phyloP scores from a whole-genome alignment of 371 early-diverging fungal species.

The Batkoa obscura region DNA sequence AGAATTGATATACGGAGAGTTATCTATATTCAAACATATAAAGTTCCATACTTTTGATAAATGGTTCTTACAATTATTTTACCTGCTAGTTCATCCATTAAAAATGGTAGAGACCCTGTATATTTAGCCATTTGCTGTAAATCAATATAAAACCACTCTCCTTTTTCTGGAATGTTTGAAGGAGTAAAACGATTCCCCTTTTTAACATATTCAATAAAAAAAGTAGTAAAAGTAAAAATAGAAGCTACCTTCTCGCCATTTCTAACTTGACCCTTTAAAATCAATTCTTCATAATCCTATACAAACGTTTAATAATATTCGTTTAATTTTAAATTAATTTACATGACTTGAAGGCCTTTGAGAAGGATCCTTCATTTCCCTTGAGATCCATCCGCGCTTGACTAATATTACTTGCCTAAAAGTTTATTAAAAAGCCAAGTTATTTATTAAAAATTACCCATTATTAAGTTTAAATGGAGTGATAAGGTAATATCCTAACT shows the following conservation, averaged over 20 bases:
- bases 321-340: no score
- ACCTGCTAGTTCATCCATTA: conserved; percentile 54
- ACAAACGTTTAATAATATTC: not conserved
- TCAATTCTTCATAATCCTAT: conserved; percentile 20
- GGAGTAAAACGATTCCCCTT: conserved; percentile 42
- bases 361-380: conserved; percentile 29
- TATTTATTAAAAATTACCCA: conserved; percentile 17
- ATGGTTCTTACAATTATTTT: conserved; percentile 4
- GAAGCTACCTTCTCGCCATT: conserved; percentile 32
- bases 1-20: conserved; percentile 18
- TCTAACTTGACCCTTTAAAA: conserved; percentile 39
- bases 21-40: conserved; percentile 9
- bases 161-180: conserved; percentile 32
- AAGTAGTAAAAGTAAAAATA: not conserved
- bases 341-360: no score
- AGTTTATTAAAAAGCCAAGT: conserved; percentile 1
- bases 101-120: conserved; percentile 37
- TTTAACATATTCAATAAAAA: not conserved
- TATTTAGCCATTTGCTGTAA: conserved; percentile 48
- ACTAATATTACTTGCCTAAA: conserved; percentile 40
- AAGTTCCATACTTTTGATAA: not conserved
- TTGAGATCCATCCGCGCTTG: conserved; percentile 74
- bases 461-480: conserved; percentile 68
- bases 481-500: conserved; percentile 58
- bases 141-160: conserved; percentile 73